A percentile compares a stretch with the other conserved stretches of the same genome.
Conservation (phyloP, 305 asterid species). For the Fraxinus platypoda region DNA sequence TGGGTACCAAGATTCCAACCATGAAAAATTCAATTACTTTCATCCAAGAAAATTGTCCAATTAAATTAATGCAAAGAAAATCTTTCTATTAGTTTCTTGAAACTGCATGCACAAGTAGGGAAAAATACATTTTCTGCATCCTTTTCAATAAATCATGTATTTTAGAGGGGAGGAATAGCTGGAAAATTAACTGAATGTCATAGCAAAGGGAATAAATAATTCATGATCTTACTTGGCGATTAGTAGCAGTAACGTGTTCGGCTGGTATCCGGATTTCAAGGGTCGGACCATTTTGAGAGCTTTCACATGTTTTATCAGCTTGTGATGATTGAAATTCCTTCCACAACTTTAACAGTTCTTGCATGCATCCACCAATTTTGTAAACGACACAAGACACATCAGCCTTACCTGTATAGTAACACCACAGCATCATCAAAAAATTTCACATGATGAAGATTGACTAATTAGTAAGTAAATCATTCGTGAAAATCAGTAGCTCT, state of each 20-base stretch:
- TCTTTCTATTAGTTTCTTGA: neutral
- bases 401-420: constrained; percentile 61
- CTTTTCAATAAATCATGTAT: neutral
- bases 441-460: neutral
- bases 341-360: constrained; percentile 82
- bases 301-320: constrained; percentile 60
- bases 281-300: constrained; percentile 76
- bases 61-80: neutral
- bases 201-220: constrained; percentile 11
- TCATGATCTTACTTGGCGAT: constrained; percentile 77
- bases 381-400: constrained; percentile 69
- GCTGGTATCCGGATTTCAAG: constrained; percentile 94
- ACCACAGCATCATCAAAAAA: constrained; percentile 23
- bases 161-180: neutral
- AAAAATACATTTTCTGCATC: neutral
- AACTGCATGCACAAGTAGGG: neutral
- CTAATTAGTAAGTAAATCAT: neutral
- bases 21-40: neutral
- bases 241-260: constrained; percentile 90
- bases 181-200: constrained; percentile 4
- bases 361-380: constrained; percentile 97
- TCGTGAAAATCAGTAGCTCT: constrained; percentile 8
- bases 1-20: neutral
- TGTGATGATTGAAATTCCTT: constrained; percentile 71
- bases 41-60: neutral